These are phyloP conservation scores for Rutstroemia sydowiana DNA, from an alignment of 2,329 filamentous ascomycete species.

Conservation along the genomic window DNA sequence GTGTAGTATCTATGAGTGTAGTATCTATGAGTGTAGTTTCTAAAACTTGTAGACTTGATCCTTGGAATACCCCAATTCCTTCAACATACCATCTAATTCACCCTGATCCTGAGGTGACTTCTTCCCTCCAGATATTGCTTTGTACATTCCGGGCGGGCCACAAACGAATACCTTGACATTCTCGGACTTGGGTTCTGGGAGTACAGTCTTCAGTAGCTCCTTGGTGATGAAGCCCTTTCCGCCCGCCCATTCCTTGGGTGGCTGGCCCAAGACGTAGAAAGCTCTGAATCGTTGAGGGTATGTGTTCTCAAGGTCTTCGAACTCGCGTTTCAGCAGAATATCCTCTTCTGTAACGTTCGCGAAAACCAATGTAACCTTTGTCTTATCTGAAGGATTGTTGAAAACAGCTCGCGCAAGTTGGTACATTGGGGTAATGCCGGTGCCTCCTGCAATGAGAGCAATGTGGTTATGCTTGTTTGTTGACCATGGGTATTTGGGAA, in stretches of 20 bases:
- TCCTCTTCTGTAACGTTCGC: slow-evolving; percentile 87
- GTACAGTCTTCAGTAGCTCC: slow-evolving; percentile 87
- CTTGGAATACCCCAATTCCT: slow-evolving; percentile 75
- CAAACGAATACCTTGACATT: slow-evolving; percentile 98
- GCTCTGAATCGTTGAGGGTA: slow-evolving; percentile 92
- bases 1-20: slow-evolving; percentile 40
- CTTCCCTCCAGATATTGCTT: slow-evolving; percentile 84
- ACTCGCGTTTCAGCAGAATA: slow-evolving; percentile 82
- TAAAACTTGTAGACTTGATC: slow-evolving; percentile 98
- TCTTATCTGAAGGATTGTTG: slow-evolving; percentile 93
- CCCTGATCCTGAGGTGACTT: slow-evolving; percentile 90
- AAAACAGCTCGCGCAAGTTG: slow-evolving; percentile 89
- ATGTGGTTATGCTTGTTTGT: slow-evolving; percentile 92
- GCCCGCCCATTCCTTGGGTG: slow-evolving; percentile 68
- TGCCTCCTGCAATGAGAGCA: slow-evolving; percentile 83
- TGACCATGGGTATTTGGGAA: slow-evolving; percentile 87
- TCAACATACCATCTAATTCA: slow-evolving; percentile 69
- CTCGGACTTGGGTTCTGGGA: slow-evolving; percentile 83
- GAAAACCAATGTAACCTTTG: slow-evolving; percentile 92
- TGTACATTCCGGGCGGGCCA: slow-evolving; percentile 88
- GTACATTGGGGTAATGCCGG: slow-evolving; percentile 97
- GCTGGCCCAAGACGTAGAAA: slow-evolving; percentile 89
- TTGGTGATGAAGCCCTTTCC: slow-evolving; percentile 78
- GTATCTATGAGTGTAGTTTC: not conserved
- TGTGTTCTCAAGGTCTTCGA: slow-evolving; percentile 82